Conservation (phyloP, 2,329 filamentous ascomycete species). For the Pseudofabraea citricarpa region DNA sequence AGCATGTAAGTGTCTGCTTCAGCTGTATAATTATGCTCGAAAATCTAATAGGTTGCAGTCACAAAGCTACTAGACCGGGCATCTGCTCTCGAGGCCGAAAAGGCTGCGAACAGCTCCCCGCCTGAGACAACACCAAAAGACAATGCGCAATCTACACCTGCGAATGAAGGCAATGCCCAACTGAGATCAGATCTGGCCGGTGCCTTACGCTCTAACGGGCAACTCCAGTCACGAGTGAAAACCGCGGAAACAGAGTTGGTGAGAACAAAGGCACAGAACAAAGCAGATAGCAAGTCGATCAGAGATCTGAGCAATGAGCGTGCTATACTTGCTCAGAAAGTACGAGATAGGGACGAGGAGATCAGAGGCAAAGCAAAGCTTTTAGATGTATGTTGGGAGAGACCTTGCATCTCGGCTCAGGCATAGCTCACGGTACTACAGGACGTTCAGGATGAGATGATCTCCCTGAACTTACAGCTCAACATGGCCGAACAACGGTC, state of each 20-base stretch:
- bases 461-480: constrained; percentile 80
- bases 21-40: constrained; percentile 9
- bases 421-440: constrained; percentile 24
- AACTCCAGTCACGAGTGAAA: constrained; percentile 60
- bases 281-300: constrained; percentile 57
- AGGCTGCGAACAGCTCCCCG: constrained; percentile 32
- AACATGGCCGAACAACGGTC: constrained; percentile 77
- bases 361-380: constrained; percentile 77
- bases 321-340: constrained; percentile 54
- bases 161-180: constrained; percentile 34
- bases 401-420: constrained; percentile 8
- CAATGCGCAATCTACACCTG: constrained; percentile 23
- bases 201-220: constrained; percentile 68
- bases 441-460: constrained; percentile 89
- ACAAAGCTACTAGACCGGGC: constrained; percentile 64
- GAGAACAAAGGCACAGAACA: constrained; percentile 54
- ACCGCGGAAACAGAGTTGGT: constrained; percentile 59
- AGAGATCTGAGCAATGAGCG: constrained; percentile 58
- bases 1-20: constrained; percentile 55
- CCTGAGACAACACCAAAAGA: constrained; percentile 19
- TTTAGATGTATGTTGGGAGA: constrained; percentile 53
- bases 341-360: constrained; percentile 83
- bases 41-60: constrained; percentile 38
- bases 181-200: constrained; percentile 68
- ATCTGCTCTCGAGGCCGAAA: constrained; percentile 56